Evolutionary conservation across 2,329 filamentous ascomycete genomes (phyloP), one percentile per base, ranked within the genome.

Genomic region (Dactylellina sp.): DNA sequence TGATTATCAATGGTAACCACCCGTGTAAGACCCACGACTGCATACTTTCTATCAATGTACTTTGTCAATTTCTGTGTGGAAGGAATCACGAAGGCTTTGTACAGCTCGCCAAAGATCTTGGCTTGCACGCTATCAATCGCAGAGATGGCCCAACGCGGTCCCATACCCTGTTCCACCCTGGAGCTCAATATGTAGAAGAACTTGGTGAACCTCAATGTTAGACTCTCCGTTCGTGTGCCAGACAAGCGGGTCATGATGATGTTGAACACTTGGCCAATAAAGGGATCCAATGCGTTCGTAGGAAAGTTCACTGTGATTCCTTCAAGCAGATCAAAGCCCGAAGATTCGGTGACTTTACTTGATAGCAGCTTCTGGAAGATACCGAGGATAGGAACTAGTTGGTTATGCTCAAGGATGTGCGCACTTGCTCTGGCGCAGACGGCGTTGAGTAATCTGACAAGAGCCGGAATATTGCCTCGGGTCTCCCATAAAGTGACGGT

Each of bases 151-250:
- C 92, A 97, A 82, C 99, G 95, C 6, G 93, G 87, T 52, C 94
- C 95, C 68, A 95, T 88, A n/a, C 93, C 92, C 77, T 88, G 87
- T 76, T 95, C 90, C 35, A 90, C 88, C 75, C 85, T 86, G 16
- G 93, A 91, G 28, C 91, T 92, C 62, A 98, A 87, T 76, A 97
- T 89, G 81, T 99, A 94, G 81, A 96, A 99, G 84, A 99, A 96
- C 35, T 93, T 90, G 61, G 93, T 91, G 80, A 99, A 97, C 60
- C 93, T 90, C 62, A 92, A 84, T 78, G 93, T 91, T 81, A 96
- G 91, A 50, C 88, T 90, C 78, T 98, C 94, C 0, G 93, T 89
- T 83, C 86, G 95, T 82, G 82, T 92, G 83, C 84, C 89, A 84
- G 84, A 85, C 71, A 91, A 83, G 39, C 89, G 85, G 14, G 88